phyloP scores from a whole-genome alignment of 441 rosid species.

The Adansonia grandidieri region DNA sequence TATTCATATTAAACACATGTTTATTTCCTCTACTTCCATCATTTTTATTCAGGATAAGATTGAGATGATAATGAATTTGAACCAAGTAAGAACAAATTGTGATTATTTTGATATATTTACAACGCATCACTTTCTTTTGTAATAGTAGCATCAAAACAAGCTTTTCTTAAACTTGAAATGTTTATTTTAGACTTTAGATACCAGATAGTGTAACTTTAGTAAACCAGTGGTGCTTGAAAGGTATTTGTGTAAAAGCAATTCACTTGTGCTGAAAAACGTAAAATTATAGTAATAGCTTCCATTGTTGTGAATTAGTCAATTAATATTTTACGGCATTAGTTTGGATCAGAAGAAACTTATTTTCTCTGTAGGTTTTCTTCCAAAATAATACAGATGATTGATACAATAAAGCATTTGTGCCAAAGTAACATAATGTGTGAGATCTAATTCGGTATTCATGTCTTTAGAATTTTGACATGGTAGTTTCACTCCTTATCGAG shows the following conservation, averaged over 20 bases:
- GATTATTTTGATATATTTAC: slow-evolving; percentile 1
- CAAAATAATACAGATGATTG: slow-evolving; percentile 1
- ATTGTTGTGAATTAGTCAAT: not conserved
- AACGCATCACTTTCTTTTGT: not conserved
- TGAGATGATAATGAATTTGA: not conserved
- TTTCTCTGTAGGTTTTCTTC: not conserved
- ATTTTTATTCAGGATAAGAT: slow-evolving; percentile 16
- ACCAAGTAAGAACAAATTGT: not conserved
- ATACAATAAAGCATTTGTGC: not conserved
- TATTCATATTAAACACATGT: slow-evolving; percentile 17
- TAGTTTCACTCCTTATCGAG: not conserved
- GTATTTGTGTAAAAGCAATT: slow-evolving; percentile 6
- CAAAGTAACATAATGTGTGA: not conserved
- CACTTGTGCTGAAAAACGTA: not conserved
- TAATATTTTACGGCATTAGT: not conserved
- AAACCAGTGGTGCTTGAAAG: not conserved
- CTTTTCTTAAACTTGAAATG: slow-evolving; percentile 1
- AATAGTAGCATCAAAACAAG: not conserved
- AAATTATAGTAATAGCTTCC: slow-evolving; percentile 2
- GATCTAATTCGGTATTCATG: slow-evolving; percentile 2
- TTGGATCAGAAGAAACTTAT: slow-evolving; percentile 5
- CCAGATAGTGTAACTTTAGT: slow-evolving; percentile 9
- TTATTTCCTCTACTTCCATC: slow-evolving; percentile 15
- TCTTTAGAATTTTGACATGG: not conserved
- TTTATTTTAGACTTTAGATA: not conserved